Evolutionary conservation across 2,329 filamentous ascomycete species (phyloP), one percentile per base, ranked within the genome.

Genomic region (Fonsecaea nubica): DNA sequence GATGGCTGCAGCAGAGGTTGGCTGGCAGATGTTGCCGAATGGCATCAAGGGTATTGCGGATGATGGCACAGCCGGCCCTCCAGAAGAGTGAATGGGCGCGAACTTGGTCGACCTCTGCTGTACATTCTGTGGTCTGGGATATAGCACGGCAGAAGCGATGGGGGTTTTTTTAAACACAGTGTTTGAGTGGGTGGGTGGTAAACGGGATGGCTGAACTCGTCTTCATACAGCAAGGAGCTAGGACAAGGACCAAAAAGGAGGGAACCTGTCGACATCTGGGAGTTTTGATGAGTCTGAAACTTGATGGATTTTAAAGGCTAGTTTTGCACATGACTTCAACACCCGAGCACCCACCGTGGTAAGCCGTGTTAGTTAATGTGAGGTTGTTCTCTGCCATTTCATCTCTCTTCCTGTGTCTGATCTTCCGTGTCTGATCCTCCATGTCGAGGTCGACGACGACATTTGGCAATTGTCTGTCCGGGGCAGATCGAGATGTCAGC

Each of bases 1-100:
- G 6, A 77, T 79, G 48, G 77, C 79, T n/a, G 82, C 84, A 71
- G 85, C 78, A 13, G 76, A 79, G 57, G 75, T 75, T 18, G 72
- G 80, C 40, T 76, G 79, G 69, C 75, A 75, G 66, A 74, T 73
- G 32, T 70, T 82, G 53, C 80, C 80, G 4, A 58, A 68, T 15
- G 50, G 42, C 18, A 48, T 72, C 42, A 69, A 61, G 56, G n/a
- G 45, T 12, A 30, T 61, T 13, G 30, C 58, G 15, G 55, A 40
- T 21, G 32, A 13, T 56, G 45, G 55, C 9, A 10, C 15, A 50
- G 45, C 2, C 21, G 8, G 21, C 7, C 5, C 4, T 6, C 18
- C n/a, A 9, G 18, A 50, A 9, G 4, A 12, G 21, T 42, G 45
- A 21, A 50, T 50, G 21, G 10, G 18, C 13, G 4, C 13, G 8